phyloP scores from a whole-genome alignment of 768 basidiomycete genomes.

The Leucogyrophana mollusca region DNA sequence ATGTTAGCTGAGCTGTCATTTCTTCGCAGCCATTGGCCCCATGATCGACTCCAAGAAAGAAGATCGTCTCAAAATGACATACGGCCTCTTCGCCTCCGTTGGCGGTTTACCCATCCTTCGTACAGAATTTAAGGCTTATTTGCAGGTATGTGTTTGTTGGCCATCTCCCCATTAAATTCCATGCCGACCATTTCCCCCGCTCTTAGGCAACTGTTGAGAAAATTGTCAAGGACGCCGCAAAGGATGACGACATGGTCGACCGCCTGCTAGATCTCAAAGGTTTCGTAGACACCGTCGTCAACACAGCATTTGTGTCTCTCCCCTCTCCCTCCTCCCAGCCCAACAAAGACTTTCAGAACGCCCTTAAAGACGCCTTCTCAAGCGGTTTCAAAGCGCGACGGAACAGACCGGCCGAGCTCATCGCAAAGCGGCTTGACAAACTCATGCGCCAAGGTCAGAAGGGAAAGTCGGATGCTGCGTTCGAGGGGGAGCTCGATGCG shows the following conservation, averaged over 20 bases:
- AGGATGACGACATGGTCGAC: conserved; percentile 79
- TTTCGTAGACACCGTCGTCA: conserved; percentile 50
- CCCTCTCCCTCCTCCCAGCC: conserved; percentile 35
- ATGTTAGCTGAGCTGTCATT: conserved; percentile 24
- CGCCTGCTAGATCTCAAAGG: conserved; percentile 67
- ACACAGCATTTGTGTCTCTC: conserved; percentile 47
- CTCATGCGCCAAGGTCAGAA: conserved; percentile 88
- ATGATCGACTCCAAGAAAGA: conserved; percentile 50
- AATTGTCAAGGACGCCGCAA: conserved; percentile 62
- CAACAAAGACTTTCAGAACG: conserved; percentile 62
- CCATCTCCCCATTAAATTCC: neutral
- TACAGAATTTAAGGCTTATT: conserved; percentile 57
- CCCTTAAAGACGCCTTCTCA: conserved; percentile 69
- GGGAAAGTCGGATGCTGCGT: conserved; percentile 57
- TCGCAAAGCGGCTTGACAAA: conserved; percentile 86
- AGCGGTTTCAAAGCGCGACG: conserved; percentile 72
- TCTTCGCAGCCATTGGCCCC: conserved; percentile 45
- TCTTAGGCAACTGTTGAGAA: conserved; percentile 51
- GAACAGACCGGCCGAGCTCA: conserved; percentile 88
- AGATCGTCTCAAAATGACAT: conserved; percentile 49
- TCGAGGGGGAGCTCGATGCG: conserved; percentile 59
- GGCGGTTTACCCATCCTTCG: conserved; percentile 52
- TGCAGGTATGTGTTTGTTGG: conserved; percentile 44
- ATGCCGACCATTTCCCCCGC: neutral
- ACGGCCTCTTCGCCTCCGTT: conserved; percentile 60